Evolutionary conservation across 345 rosid genomes (phyloP).

Genomic region (Salix dunnii): DNA sequence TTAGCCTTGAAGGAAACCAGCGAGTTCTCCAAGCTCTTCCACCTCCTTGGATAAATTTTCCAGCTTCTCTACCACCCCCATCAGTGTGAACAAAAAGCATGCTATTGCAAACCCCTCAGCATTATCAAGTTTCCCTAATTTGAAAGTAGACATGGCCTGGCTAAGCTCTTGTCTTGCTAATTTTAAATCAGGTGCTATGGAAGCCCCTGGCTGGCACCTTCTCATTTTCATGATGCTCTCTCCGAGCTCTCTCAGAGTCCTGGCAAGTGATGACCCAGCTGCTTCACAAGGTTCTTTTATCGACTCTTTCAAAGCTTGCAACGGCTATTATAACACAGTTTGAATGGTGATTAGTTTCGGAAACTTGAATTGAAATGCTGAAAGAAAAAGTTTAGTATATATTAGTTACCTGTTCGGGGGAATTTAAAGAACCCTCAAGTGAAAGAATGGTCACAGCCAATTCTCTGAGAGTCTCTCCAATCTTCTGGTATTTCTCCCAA

Average conservation of each 20-base stretch:
- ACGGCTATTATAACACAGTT: slow-evolving; percentile 7
- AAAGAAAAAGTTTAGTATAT: background rate
- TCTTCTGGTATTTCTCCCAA: slow-evolving; percentile 61
- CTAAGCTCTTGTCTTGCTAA: slow-evolving; percentile 39
- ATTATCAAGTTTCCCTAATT: slow-evolving; percentile 11
- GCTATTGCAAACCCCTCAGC: slow-evolving; percentile 41
- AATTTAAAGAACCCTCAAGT: slow-evolving; percentile 37
- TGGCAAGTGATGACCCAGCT: slow-evolving; percentile 33
- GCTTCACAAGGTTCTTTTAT: slow-evolving; percentile 45
- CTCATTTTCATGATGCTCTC: slow-evolving; percentile 49
- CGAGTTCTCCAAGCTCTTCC: slow-evolving; percentile 52
- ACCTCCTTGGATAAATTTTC: slow-evolving; percentile 52
- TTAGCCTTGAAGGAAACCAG: slow-evolving; percentile 25
- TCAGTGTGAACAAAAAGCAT: slow-evolving; percentile 42
- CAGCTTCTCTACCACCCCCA: slow-evolving; percentile 45
- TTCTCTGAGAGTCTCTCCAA: slow-evolving; percentile 60
- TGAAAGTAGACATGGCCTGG: slow-evolving; percentile 12
- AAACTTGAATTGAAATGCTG: background rate
- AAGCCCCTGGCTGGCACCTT: slow-evolving; percentile 28
- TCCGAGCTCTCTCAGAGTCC: slow-evolving; percentile 54
- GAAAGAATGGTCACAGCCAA: slow-evolving; percentile 40
- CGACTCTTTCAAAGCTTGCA: slow-evolving; percentile 19
- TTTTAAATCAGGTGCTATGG: slow-evolving; percentile 42
- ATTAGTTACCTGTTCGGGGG: slow-evolving; percentile 36
- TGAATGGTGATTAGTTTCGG: background rate